Conservation (phyloP, 2,329 filamentous ascomycete species). For the Neonectria faginata region DNA sequence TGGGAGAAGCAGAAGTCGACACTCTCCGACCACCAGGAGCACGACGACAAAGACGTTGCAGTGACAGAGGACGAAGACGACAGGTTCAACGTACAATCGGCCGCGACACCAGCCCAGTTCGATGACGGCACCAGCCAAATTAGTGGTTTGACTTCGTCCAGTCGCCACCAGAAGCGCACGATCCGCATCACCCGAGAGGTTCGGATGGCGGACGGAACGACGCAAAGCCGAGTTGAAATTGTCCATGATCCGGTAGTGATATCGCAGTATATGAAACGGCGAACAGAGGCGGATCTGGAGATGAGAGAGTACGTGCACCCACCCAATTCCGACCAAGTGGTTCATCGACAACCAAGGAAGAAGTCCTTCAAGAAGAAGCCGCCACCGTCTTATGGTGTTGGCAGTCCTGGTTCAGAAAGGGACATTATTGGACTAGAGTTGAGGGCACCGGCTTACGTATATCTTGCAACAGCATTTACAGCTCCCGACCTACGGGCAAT, state of each 20-base stretch:
- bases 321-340: slow-evolving; percentile 21
- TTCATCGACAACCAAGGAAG: slow-evolving; percentile 18
- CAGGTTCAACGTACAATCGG: slow-evolving; percentile 77
- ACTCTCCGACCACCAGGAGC: slow-evolving; percentile 77
- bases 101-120: slow-evolving; percentile 72
- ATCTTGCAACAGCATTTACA: slow-evolving; percentile 61
- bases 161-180: slow-evolving; percentile 74
- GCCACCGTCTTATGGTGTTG: slow-evolving; percentile 41
- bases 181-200: slow-evolving; percentile 78
- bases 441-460: slow-evolving; percentile 53
- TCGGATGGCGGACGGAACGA: slow-evolving; percentile 58
- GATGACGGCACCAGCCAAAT: slow-evolving; percentile 87
- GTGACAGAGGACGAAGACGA: slow-evolving; percentile 72
- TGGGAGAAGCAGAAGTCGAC: slow-evolving; percentile 90
- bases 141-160: slow-evolving; percentile 74
- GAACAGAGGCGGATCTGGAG: slow-evolving; percentile 76
- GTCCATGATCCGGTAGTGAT: slow-evolving; percentile 89
- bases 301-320: slow-evolving; percentile 74
- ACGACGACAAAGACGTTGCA: slow-evolving; percentile 70
- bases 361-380: slow-evolving; percentile 28
- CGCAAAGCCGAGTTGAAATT: slow-evolving; percentile 73
- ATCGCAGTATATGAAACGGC: slow-evolving; percentile 85
- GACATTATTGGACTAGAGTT: slow-evolving; percentile 52
- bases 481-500: slow-evolving; percentile 61
- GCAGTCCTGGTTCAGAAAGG: slow-evolving; percentile 45